Percentiles rank a stretch among this genome's conserved stretches.
Evolutionary conservation across 768 basidiomycete species (phyloP).

Genomic region (Auriscalpium orientale): DNA sequence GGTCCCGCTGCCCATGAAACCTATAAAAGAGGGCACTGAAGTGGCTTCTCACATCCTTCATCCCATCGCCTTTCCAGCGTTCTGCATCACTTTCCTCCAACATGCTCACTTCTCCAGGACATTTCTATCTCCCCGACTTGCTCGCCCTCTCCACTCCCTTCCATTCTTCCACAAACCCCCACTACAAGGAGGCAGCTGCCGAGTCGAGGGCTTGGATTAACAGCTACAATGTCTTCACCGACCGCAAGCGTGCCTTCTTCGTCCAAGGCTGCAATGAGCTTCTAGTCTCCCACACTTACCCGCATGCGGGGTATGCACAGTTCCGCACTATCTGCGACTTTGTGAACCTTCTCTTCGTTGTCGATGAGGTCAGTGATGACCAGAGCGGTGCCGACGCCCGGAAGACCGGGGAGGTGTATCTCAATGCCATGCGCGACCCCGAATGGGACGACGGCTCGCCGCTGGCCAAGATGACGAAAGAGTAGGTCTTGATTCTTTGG

Average conservation of each 20-base stretch:
- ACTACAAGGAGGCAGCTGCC: slow-evolving; percentile 48
- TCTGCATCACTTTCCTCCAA: too few relatives aligned
- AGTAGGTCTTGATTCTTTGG: slow-evolving; percentile 32
- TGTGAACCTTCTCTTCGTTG: slow-evolving; percentile 44
- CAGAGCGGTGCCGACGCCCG: slow-evolving; percentile 54
- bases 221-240: slow-evolving; percentile 51
- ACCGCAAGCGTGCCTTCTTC: slow-evolving; percentile 57
- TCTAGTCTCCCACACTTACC: slow-evolving; percentile 56
- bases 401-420: slow-evolving; percentile 44
- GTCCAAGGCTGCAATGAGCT: slow-evolving; percentile 57
- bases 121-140: slow-evolving; percentile 53
- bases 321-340: slow-evolving; percentile 62
- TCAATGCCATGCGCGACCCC: slow-evolving; percentile 48
- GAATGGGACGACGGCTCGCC: slow-evolving; percentile 51
- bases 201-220: slow-evolving; percentile 63
- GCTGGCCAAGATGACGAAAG: slow-evolving; percentile 55
- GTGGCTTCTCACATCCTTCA: too few relatives aligned
- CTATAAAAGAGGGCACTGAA: too few relatives aligned
- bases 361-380: slow-evolving; percentile 66
- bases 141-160: slow-evolving; percentile 36
- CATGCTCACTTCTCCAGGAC: slow-evolving; percentile 2
- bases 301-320: slow-evolving; percentile 51
- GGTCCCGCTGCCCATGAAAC: too few relatives aligned
- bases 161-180: slow-evolving; percentile 46
- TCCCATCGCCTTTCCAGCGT: too few relatives aligned